Percentiles rank a stretch among this genome's conserved stretches.
These are phyloP conservation scores for Lyophyllum atratum DNA, from an alignment of 768 basidiomycete species.

Conservation along the genomic window DNA sequence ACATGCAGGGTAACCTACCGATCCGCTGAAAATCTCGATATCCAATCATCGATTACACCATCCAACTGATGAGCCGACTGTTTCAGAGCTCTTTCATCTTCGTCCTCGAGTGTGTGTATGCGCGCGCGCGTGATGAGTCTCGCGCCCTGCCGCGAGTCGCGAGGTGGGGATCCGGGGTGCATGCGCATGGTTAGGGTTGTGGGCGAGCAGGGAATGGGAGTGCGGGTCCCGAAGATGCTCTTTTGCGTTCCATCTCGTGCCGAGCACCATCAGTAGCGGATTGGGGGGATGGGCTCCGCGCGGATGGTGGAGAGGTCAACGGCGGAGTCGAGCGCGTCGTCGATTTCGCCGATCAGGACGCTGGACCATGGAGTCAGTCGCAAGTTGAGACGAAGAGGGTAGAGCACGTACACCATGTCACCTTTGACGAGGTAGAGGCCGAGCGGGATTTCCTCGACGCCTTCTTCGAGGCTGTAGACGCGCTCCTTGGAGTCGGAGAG, in stretches of 20 bases:
- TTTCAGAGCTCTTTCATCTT: too few species aligned
- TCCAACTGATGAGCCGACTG: too few species aligned
- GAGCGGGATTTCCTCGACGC: slow-evolving; percentile 91
- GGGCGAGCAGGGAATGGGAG: background rate
- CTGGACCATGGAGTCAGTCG: slow-evolving; percentile 28
- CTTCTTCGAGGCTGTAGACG: slow-evolving; percentile 87
- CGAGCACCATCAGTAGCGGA: slow-evolving; percentile 59
- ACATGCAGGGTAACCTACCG: background rate
- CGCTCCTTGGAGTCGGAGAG: slow-evolving; percentile 93
- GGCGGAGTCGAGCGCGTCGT: slow-evolving; percentile 76
- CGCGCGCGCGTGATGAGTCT: background rate
- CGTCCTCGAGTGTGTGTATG: background rate
- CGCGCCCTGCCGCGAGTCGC: background rate
- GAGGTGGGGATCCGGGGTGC: background rate
- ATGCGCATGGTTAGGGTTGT: background rate
- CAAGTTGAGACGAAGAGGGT: background rate
- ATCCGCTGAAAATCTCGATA: background rate
- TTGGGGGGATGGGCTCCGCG: slow-evolving; percentile 86
- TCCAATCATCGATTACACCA: background rate
- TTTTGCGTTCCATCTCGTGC: background rate
- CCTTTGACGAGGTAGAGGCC: slow-evolving; percentile 98
- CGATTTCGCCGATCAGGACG: slow-evolving; percentile 82
- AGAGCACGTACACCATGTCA: slow-evolving; percentile 91
- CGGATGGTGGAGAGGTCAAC: slow-evolving; percentile 76
- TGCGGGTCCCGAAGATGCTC: background rate